A percentile compares a stretch with the other conserved stretches of the same genome.
phyloP scores from a whole-genome alignment of 2,329 filamentous ascomycete species.

The Cladosporium sp. region DNA sequence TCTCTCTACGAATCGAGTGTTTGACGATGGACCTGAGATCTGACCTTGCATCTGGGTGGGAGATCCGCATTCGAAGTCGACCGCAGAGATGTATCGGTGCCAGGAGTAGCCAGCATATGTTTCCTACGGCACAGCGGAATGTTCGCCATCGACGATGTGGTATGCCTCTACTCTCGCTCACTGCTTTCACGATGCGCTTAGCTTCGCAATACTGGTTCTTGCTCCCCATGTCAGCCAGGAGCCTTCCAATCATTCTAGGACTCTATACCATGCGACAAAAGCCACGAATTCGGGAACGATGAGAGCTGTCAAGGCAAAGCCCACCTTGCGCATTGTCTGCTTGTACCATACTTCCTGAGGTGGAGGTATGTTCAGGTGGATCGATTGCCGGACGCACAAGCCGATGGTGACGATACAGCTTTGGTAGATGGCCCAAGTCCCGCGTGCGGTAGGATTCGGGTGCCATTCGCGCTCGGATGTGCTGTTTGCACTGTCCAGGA shows the following conservation, averaged over 20 bases:
- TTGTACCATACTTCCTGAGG: neutral
- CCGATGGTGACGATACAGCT: neutral
- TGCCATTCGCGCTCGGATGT: neutral
- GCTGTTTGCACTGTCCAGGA: neutral
- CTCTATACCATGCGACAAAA: neutral
- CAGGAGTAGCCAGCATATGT: neutral
- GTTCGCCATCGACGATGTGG: neutral
- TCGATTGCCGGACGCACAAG: slow-evolving; percentile 17
- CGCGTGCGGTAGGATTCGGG: neutral
- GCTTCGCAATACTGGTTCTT: neutral
- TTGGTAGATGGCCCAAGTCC: neutral
- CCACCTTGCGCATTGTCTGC: slow-evolving; percentile 11
- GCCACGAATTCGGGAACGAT: slow-evolving; percentile 15
- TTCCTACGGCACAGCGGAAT: neutral
- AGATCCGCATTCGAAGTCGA: neutral
- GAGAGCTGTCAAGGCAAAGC: slow-evolving; percentile 13
- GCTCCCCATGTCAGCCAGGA: neutral
- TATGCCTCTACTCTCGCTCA: neutral
- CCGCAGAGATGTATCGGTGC: neutral
- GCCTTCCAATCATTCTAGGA: neutral
- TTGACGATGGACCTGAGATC: too few species aligned
- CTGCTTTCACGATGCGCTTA: neutral
- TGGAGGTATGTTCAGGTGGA: slow-evolving; percentile 17
- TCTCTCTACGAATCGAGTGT: neutral
- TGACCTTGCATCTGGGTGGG: neutral